Evolutionary conservation across 2,329 filamentous ascomycete species (phyloP), one percentile per base, ranked within the genome.

Genomic region (Epichloe aotearoae): DNA sequence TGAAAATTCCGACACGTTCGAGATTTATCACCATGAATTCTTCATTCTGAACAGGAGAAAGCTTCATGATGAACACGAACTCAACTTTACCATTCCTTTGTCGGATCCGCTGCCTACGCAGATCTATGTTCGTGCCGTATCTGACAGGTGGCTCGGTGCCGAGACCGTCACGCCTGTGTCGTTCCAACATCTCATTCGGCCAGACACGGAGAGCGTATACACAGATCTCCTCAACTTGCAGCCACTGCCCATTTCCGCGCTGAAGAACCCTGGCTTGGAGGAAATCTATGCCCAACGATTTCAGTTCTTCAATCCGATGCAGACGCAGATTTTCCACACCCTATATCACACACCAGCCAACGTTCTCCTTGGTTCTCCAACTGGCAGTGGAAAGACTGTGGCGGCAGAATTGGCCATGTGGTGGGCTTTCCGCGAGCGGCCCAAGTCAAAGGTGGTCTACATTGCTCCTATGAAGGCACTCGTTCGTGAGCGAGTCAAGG

Each of bases 391-490:
- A 52, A 98, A 98, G 73, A 98, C 94, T 0, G 86, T 98, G 40
- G 93, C 94, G 17, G 89, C 87, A 46, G 93, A 98, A 64, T 71
- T 98, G 54, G 90, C 94, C 26, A 97, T 98, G 91, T 98, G 94
- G 94, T 96, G 90, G 89, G 91, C 93, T 3, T 97, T 98, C 69
- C 82, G 90, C 14, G 90, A 96, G 64, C 84, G 85, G 47, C 93
- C 93, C 1, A 89, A 90, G 3, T 95, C 89, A 3, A 98, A 98
- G 69, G 90, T 98, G 2, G 93, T 98, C 12, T 98, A 98, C 65
- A 97, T 98, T 63, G 93, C 93, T 2, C 94, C 94, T 0, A 98
- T 98, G 94, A 98, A 98, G 68, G 94, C 94, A 0, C 81, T 98
- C 34, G 93, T 98, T 19, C 87, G 93, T 3, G 93, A 98, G 66